phyloP scores from a whole-genome alignment of 306 rosid genomes.

The Trifolium fragiferum region DNA sequence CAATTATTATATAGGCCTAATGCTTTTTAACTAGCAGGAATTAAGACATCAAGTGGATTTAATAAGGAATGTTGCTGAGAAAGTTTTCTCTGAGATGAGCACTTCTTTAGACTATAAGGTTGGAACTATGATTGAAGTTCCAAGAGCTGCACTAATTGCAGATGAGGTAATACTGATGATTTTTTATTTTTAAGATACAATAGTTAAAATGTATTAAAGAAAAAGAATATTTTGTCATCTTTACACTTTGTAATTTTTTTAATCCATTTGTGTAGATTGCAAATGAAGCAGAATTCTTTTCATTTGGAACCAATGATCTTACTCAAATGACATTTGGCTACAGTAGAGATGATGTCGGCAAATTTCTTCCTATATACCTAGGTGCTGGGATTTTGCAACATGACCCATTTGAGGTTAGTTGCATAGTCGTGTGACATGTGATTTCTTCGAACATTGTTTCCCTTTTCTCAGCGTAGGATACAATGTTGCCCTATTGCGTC shows the following conservation, averaged over 20 bases:
- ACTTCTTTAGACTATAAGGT: slow-evolving; percentile 77
- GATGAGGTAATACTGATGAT: slow-evolving; percentile 68
- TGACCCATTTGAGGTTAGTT: slow-evolving; percentile 89
- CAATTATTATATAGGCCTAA: neutral
- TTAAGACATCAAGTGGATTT: slow-evolving; percentile 73
- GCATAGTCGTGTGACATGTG: neutral
- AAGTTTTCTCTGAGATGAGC: slow-evolving; percentile 85
- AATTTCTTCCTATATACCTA: slow-evolving; percentile 78
- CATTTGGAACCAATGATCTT: slow-evolving; percentile 98
- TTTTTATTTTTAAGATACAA: neutral
- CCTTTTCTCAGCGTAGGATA: no score
- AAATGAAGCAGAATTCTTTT: slow-evolving; percentile 94
- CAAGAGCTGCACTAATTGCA: slow-evolving; percentile 93
- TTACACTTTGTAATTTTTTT: slow-evolving; percentile 15
- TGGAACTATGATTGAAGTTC: slow-evolving; percentile 98
- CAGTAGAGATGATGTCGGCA: slow-evolving; percentile 95
- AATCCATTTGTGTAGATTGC: slow-evolving; percentile 69
- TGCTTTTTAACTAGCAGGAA: slow-evolving; percentile 58
- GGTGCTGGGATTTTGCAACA: slow-evolving; percentile 77
- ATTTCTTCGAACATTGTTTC: neutral
- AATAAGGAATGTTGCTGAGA: slow-evolving; percentile 69
- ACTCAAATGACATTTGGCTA: slow-evolving; percentile 99
- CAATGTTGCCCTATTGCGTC: neutral
- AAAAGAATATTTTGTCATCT: slow-evolving; percentile 14
- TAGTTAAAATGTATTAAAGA: slow-evolving; percentile 16